Conservation (phyloP, 2,329 filamentous ascomycete genomes). For the Cryphonectria japonica region DNA sequence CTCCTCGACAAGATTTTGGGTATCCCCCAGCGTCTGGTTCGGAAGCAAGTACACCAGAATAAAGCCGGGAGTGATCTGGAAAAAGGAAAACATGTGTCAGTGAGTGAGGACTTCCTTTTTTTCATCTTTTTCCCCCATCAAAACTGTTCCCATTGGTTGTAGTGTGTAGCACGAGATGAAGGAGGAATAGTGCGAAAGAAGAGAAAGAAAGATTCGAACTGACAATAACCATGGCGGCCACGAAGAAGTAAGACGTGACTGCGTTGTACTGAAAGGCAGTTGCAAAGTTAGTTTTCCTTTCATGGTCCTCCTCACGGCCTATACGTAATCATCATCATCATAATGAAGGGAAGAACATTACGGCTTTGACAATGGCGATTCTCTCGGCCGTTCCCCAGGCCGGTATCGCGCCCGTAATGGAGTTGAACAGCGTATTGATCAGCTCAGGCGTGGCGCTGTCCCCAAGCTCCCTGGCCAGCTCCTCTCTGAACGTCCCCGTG, state of each 20-base stretch:
- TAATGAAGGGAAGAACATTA: conserved; percentile 32
- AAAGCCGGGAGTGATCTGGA: conserved; percentile 12
- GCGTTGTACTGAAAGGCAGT: conserved; percentile 6
- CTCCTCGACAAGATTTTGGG: conserved; percentile 15
- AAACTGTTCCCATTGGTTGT: background rate
- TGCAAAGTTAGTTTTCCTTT: conserved; percentile 8
- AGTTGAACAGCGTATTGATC: conserved; percentile 48
- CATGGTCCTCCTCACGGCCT: background rate
- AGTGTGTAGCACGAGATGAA: background rate
- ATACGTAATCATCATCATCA: background rate
- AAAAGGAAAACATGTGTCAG: background rate
- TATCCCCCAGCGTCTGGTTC: conserved; percentile 17
- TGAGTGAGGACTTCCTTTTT: background rate
- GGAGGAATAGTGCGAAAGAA: no score
- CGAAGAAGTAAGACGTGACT: conserved; percentile 23
- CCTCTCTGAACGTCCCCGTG: conserved; percentile 47
- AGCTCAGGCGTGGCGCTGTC: conserved; percentile 34
- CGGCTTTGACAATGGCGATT: conserved; percentile 46
- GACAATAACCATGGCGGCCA: conserved; percentile 21
- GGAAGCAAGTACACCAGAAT: conserved; percentile 19
- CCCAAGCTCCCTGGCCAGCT: conserved; percentile 43
- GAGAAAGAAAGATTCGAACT: background rate
- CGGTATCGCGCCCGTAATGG: conserved; percentile 47
- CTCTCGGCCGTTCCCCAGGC: conserved; percentile 46
- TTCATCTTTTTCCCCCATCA: no score